Evolutionary conservation across 2,329 filamentous ascomycete species (phyloP).

Genomic region (Alternaria brassicicola): DNA sequence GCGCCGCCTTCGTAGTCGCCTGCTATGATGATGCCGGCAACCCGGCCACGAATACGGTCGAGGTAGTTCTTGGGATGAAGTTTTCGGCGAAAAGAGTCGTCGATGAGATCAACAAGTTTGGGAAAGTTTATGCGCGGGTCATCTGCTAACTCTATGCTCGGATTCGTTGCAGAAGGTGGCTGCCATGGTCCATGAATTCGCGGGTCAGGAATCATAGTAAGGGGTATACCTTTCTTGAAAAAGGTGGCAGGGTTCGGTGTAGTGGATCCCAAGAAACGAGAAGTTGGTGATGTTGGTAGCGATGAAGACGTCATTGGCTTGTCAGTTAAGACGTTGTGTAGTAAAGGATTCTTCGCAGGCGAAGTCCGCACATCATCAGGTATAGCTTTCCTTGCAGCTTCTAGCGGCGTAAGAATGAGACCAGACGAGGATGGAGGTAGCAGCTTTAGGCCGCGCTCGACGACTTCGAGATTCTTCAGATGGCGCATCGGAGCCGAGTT

Average conservation of each 20-base stretch:
- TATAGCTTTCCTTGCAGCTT: conserved; percentile 67
- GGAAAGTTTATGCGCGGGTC: conserved; percentile 83
- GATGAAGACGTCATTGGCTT: conserved; percentile 93
- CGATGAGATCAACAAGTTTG: conserved; percentile 83
- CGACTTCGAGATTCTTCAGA: conserved; percentile 74
- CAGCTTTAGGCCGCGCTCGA: conserved; percentile 72
- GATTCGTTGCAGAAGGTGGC: conserved; percentile 64
- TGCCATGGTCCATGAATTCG: conserved; percentile 67
- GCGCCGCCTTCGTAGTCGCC: conserved; percentile 97
- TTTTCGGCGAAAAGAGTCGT: conserved; percentile 88
- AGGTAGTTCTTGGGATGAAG: conserved; percentile 86
- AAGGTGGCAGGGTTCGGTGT: conserved; percentile 71
- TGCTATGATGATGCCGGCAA: conserved; percentile 92
- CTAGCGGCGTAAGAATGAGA: conserved; percentile 83
- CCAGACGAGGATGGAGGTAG: conserved; percentile 85
- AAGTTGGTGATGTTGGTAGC: conserved; percentile 64
- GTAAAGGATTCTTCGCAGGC: conserved; percentile 78
- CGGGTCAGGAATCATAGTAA: conserved; percentile 81
- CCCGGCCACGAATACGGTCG: conserved; percentile 74
- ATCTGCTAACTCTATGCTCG: conserved; percentile 69
- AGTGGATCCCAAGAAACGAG: conserved; percentile 36
- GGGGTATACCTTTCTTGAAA: conserved; percentile 86
- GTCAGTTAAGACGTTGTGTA: conserved; percentile 95
- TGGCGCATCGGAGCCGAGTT: conserved; percentile 50
- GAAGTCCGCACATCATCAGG: conserved; percentile 59